Conservation (phyloP, 805 yeast species). For the Yamadazyma philogaea region DNA sequence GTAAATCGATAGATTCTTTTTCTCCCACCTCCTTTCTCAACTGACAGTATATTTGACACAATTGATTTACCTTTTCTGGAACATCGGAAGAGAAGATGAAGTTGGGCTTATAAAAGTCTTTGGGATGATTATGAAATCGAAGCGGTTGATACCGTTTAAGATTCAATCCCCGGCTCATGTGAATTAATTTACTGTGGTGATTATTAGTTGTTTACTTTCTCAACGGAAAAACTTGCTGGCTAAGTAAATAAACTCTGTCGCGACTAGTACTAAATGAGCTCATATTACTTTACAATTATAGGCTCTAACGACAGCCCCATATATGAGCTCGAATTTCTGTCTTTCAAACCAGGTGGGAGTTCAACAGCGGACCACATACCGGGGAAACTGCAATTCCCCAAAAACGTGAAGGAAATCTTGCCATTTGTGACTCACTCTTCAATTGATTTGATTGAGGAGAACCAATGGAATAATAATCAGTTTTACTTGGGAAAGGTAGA, state of each 20-base stretch:
- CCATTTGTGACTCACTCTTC: conserved; percentile 90
- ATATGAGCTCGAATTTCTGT: conserved; percentile 83
- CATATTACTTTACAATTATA: conserved; percentile 85
- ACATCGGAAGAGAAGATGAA: conserved; percentile 38
- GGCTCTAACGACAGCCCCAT: conserved; percentile 85
- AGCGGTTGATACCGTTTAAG: conserved; percentile 15
- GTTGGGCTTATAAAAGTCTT: conserved; percentile 36
- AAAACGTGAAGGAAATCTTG: conserved; percentile 70
- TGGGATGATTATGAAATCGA: conserved; percentile 12
- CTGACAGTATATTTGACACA: conserved; percentile 6
- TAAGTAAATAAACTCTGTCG: no score
- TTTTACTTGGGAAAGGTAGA: conserved; percentile 78
- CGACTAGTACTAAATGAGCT: conserved; percentile 19
- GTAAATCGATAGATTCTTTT: conserved; percentile 11
- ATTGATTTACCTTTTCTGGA: conserved; percentile 20
- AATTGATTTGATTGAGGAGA: conserved; percentile 85
- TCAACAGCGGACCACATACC: conserved; percentile 17
- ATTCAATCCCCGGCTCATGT: conserved; percentile 14
- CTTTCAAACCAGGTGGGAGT: conserved; percentile 41
- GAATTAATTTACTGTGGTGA: neutral
- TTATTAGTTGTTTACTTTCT: conserved; percentile 6
- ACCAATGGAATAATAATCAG: conserved; percentile 71
- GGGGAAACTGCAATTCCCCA: conserved; percentile 62
- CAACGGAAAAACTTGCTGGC: no score
- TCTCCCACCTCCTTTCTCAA: conserved; percentile 3